Percentiles rank a stretch among this genome's conserved stretches.
phyloP scores from a whole-genome alignment of 495 filamentous ascomycete genomes.

The Lasiosphaeria ovina region DNA sequence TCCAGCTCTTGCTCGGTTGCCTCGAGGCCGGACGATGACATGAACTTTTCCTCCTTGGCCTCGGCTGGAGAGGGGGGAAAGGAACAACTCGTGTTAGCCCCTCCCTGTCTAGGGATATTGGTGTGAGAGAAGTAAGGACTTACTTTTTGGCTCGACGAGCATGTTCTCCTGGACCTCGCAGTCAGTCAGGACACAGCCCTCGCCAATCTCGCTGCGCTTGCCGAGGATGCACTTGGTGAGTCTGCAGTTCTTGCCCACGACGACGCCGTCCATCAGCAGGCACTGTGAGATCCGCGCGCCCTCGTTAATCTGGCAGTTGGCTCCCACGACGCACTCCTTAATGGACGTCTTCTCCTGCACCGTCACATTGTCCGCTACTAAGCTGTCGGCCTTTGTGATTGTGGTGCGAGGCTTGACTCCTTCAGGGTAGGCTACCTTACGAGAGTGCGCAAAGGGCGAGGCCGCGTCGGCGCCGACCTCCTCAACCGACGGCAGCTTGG shows the following conservation, averaged over 20 bases:
- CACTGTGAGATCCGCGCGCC: constrained; percentile 79
- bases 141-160: constrained; percentile 75
- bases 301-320: constrained; percentile 76
- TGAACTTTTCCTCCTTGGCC: constrained; percentile 81
- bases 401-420: constrained; percentile 72
- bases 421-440: constrained; percentile 78
- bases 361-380: constrained; percentile 82
- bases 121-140: constrained; percentile 31
- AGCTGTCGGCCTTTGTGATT: constrained; percentile 70
- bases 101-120: neutral
- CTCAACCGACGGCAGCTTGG: constrained; percentile 68
- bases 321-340: constrained; percentile 83
- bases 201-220: constrained; percentile 68
- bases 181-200: constrained; percentile 72
- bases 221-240: constrained; percentile 83
- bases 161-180: constrained; percentile 88
- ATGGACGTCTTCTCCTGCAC: constrained; percentile 80
- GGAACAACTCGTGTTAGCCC: neutral
- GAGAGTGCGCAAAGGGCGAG: constrained; percentile 68
- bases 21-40: constrained; percentile 76
- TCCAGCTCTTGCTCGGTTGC: constrained; percentile 54
- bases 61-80: constrained; percentile 47
- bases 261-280: constrained; percentile 85
- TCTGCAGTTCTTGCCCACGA: constrained; percentile 71
- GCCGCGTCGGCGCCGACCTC: constrained; percentile 54